phyloP scores from a whole-genome alignment of 1,284 basidiomycete genomes.

The Cutaneotrichosporon dermatis region DNA sequence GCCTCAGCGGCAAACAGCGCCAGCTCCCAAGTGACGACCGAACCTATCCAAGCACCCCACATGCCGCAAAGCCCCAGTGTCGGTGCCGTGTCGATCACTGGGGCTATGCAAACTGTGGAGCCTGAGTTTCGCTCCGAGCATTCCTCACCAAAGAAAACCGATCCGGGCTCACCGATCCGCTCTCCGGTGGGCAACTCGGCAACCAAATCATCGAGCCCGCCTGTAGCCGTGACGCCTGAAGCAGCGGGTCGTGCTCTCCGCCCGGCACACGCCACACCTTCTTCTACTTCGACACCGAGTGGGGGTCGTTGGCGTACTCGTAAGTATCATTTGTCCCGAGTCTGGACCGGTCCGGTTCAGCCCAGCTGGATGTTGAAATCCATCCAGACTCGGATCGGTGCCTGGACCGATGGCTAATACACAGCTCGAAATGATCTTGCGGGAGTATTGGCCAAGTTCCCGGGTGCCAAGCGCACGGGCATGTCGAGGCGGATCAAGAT shows the following conservation, averaged over 20 bases:
- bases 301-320: slow-evolving; percentile 6
- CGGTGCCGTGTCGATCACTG: no score
- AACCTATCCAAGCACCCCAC: no score
- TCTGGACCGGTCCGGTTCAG: not conserved
- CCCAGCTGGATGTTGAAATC: not conserved
- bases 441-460: slow-evolving; percentile 40
- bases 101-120: not conserved
- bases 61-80: no score
- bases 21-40: not conserved
- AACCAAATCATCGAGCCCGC: not conserved
- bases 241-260: not conserved
- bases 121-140: not conserved
- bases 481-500: slow-evolving; percentile 42
- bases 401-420: not conserved
- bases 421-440: slow-evolving; percentile 44
- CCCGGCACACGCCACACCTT: not conserved
- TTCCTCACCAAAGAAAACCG: not conserved
- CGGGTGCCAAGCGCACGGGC: slow-evolving; percentile 35
- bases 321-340: not conserved
- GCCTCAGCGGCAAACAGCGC: not conserved
- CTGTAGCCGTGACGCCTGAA: not conserved
- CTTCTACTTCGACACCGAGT: not conserved
- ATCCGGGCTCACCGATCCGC: not conserved
- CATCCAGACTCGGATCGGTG: not conserved
- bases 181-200: not conserved